phyloP scores from a whole-genome alignment of 2,329 filamentous ascomycete species.

The Sporothrix sp. region DNA sequence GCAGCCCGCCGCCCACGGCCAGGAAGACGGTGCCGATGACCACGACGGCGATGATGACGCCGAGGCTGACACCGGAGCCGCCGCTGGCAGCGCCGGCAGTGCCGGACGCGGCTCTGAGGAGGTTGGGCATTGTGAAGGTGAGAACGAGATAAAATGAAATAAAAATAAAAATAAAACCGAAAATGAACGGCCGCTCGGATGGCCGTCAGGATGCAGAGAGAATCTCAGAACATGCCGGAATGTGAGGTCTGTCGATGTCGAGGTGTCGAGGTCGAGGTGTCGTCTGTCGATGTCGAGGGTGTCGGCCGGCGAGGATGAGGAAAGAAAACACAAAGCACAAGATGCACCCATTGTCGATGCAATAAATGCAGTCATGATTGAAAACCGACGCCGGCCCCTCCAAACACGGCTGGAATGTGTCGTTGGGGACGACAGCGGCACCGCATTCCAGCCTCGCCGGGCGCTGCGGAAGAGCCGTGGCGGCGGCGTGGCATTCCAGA shows the following conservation, averaged over 20 bases:
- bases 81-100: neutral
- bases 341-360: neutral
- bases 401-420: slow-evolving; percentile 22
- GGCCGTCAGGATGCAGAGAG: neutral
- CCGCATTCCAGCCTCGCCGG: slow-evolving; percentile 11
- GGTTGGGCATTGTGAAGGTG: neutral
- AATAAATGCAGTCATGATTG: neutral
- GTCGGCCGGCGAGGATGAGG: neutral
- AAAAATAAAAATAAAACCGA: neutral
- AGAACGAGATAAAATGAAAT: neutral
- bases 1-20: slow-evolving; percentile 33
- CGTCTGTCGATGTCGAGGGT: neutral
- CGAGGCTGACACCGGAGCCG: slow-evolving; percentile 21
- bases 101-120: neutral
- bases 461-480: neutral
- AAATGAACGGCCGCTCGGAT: neutral
- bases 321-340: neutral
- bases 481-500: neutral
- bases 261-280: neutral
- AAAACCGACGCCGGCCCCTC: neutral
- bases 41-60: slow-evolving; percentile 34
- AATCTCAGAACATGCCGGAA: slow-evolving; percentile 1
- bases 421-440: slow-evolving; percentile 17
- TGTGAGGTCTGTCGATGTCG: neutral
- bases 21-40: slow-evolving; percentile 38